Evolutionary conservation across 108 stramenopile species (phyloP), one percentile per base, ranked within the genome.

Genomic region (Conticribra guillardii): DNA sequence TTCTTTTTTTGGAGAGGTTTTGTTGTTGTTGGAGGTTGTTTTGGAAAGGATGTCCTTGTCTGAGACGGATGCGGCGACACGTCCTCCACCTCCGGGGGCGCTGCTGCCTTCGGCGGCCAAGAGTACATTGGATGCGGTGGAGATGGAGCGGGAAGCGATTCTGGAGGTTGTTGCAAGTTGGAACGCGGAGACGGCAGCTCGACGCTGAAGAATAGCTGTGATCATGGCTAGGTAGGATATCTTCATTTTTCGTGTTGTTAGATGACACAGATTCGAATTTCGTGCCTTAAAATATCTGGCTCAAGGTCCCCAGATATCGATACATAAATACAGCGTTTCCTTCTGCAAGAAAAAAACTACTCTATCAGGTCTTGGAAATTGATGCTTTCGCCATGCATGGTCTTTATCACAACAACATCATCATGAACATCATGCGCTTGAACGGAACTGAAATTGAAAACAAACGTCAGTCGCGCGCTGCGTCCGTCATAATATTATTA

Each of bases 61-160:
- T 52, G 84, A 71, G 16, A 89, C 84, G 30, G 93, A 88, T 28
- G 80, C 84, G 30, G 93, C 91, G 5, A 84, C 74, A 24, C 93
- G 83, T 2, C 92, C 92, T 16, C 80, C 80, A 30, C 62, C 53
- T 47, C 46, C 23, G n/a, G n/a, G n/a, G n/a, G n/a, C n/a, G n/a
- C n/a, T n/a, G n/a, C n/a, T n/a, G n/a, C n/a, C n/a, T n/a, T n/a
- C 33, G 30, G 21, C 29, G 58, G 18, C 58, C 29, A 19, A 30
- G 58, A 60, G 2, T 11, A 19, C 9, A 3, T 3, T 32, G 19
- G 19, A 22, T 4, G 50, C 50, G 50, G 50, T 51, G 50, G 50
- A 9, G 4, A 22, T 51, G n/a, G 50, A 51, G 16, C n/a, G 50
- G 50, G 19, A 51, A 4, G 24, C 26, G 22, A 17, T 18, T 24